Evolutionary conservation across 495 filamentous ascomycete species (phyloP).

Genomic region (Venustampulla echinocandica): DNA sequence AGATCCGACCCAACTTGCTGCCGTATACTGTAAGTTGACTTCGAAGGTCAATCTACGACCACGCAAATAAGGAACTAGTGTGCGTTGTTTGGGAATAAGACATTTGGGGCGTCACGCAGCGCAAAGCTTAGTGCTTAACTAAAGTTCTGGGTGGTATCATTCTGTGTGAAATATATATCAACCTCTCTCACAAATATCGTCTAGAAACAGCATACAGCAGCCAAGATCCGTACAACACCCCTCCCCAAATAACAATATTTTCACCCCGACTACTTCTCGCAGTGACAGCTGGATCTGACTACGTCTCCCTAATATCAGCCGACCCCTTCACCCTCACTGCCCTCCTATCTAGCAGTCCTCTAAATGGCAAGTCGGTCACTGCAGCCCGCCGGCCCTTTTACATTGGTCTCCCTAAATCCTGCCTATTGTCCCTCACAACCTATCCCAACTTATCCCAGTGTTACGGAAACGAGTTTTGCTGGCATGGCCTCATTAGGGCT

Average conservation of each 20-base stretch:
- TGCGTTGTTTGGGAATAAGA: no score
- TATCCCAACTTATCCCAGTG: neutral
- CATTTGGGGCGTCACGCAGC: no score
- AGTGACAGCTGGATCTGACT: neutral
- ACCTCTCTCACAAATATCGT: neutral
- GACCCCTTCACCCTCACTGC: conserved; percentile 5
- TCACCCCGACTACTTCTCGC: neutral
- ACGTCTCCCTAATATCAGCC: neutral
- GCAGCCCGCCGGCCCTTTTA: conserved; percentile 11
- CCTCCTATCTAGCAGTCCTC: conserved; percentile 1
- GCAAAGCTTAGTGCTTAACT: no score
- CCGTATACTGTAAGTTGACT: no score
- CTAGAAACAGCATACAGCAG: neutral
- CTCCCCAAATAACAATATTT: conserved; percentile 7
- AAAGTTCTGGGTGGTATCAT: no score
- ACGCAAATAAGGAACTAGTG: no score
- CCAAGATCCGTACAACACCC: neutral
- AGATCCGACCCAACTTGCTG: no score
- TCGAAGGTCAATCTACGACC: no score
- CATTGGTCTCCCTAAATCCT: conserved; percentile 4
- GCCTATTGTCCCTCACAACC: conserved; percentile 8
- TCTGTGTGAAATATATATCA: neutral
- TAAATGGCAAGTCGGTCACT: conserved; percentile 13
- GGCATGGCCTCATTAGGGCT: neutral
- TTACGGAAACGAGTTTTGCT: neutral